A percentile compares a stretch with the other conserved stretches of the same genome.
Evolutionary conservation across 1,284 basidiomycete genomes (phyloP).

Genomic region (Fomitopsis palustris): DNA sequence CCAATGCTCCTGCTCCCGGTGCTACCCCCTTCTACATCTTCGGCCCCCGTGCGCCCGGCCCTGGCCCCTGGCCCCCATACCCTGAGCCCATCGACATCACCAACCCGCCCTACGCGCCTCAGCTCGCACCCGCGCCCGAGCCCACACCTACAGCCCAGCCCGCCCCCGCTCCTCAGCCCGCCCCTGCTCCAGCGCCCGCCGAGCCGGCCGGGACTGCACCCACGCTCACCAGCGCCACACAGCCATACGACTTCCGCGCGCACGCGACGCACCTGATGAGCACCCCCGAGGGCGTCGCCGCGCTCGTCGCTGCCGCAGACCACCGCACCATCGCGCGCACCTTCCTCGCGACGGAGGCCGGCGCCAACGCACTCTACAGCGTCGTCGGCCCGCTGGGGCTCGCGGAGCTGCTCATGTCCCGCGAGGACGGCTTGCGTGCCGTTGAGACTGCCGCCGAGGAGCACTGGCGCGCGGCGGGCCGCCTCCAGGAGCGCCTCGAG

Average conservation of each 20-base stretch:
- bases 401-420: background rate
- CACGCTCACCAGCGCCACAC: no score
- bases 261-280: background rate
- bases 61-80: no score
- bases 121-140: no score
- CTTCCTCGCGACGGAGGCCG: background rate
- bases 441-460: background rate
- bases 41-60: no score
- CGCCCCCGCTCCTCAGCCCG: no score
- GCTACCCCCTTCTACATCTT: background rate
- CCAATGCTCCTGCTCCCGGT: no score
- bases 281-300: background rate
- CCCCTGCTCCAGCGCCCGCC: no score
- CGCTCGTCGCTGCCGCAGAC: background rate
- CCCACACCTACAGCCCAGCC: no score
- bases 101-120: no score
- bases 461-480: background rate
- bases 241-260: background rate
- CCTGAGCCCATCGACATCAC: no score
- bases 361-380: background rate
- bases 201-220: no score
- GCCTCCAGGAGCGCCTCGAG: background rate
- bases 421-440: background rate
- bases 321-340: background rate
- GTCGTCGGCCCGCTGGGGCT: background rate